Percentiles rank a stretch among this genome's conserved stretches.
Conservation (phyloP, 2,329 filamentous ascomycete species). For the Penicillium sp. region DNA sequence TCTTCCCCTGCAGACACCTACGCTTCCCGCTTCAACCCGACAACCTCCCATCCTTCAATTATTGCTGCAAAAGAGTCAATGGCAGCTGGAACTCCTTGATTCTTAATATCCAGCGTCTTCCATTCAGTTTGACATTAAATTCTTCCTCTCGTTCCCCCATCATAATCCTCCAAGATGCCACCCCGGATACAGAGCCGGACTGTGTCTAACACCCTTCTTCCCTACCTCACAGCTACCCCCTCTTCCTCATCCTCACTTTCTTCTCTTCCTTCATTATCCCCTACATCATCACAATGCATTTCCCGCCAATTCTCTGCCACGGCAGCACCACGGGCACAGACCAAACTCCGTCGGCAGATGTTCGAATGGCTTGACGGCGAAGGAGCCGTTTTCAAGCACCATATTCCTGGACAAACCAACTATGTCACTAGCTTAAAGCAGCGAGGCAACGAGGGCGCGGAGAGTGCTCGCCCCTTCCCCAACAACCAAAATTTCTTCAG, state of each 20-base stretch:
- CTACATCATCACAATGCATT: constrained; percentile 18
- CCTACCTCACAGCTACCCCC: constrained; percentile 32
- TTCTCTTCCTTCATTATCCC: constrained; percentile 14
- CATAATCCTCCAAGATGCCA: constrained; percentile 33
- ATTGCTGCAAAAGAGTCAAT: constrained; percentile 10
- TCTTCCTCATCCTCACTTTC: constrained; percentile 25
- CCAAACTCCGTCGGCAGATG: constrained; percentile 54
- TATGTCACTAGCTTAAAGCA: constrained; percentile 27
- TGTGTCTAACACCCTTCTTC: constrained; percentile 35
- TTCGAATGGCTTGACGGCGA: constrained; percentile 56
- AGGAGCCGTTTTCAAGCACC: constrained; percentile 32
- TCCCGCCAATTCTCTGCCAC: constrained; percentile 37
- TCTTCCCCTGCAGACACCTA: constrained; percentile 27
- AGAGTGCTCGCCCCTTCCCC: constrained; percentile 63
- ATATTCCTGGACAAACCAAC: constrained; percentile 34
- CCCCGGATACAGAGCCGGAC: constrained; percentile 40
- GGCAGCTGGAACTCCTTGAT: constrained; percentile 12
- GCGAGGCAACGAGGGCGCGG: constrained; percentile 4
- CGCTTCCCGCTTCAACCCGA: constrained; percentile 9
- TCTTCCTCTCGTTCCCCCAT: neutral
- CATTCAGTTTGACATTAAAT: neutral
- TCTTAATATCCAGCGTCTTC: neutral
- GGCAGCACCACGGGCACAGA: constrained; percentile 45
- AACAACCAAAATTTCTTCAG: constrained; percentile 69
- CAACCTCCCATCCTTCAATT: constrained; percentile 20